Evolutionary conservation across 169 alveolate genomes (phyloP), one percentile per base, ranked within the genome.

Genomic region (Plasmodium falciparum): DNA sequence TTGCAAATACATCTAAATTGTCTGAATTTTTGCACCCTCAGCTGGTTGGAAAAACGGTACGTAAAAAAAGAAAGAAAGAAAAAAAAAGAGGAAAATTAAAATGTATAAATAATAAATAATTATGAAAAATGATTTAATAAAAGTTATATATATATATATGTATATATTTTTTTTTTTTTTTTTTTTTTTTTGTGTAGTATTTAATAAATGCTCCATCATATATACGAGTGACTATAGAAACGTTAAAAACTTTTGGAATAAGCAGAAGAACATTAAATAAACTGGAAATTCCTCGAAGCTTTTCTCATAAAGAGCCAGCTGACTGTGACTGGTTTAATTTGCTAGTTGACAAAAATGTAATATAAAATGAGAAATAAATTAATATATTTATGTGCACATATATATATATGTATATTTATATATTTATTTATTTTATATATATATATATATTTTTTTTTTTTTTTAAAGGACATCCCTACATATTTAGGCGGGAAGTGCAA

Each of bases 181-280:
- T 52, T 12, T 15, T 65, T 65, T 47, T 29, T 61, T 43, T 69
- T 39, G 1, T 65, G 49, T 67, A 76, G 89, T 76, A 65, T 54
- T 59, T 76, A 76, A 76, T 76, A 76, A 76, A 76, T 22, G 89
- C 89, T 8, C 89, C 89, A 56, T 76, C 89, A 50, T 76, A 76
- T 69, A 76, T 76, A 63, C 63, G 89, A 66, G 66, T 76, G 4
- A 76, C 89, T 45, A 76, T 76, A 13, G 74, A 76, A 65, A 76
- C 89, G 15, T 58, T 76, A 24, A 76, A 76, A 24, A 20, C 89
- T 13, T 76, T 76, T 56, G 89, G 89, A 11, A 76, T 76, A 63
- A 76, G 89, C 45, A 69, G 69, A 52, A 76, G 89, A 59, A 76
- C 89, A 43, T 70, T 76, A 69, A 76, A 76, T 69, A 76, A 76